These are phyloP conservation scores for Penicillium sclerotigenum DNA, from an alignment of 2,329 filamentous ascomycete species.

Conservation along the genomic window DNA sequence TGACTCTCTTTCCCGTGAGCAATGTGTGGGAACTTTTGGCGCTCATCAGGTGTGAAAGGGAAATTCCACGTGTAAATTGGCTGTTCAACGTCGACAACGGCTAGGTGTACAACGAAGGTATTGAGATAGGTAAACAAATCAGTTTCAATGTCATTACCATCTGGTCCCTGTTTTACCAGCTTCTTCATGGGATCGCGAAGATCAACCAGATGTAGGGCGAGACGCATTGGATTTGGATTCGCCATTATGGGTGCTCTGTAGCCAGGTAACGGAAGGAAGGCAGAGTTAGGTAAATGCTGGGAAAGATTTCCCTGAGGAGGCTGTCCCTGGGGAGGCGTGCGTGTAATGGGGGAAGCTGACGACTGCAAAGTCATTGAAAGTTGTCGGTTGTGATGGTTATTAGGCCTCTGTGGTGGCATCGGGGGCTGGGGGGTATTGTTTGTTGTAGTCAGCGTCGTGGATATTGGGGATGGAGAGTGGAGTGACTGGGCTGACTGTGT, in stretches of 20 bases:
- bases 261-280: slow-evolving; percentile 13
- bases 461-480: not conserved
- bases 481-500: not conserved
- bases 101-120: slow-evolving; percentile 32
- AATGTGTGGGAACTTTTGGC: slow-evolving; percentile 33
- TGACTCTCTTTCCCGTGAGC: slow-evolving; percentile 17
- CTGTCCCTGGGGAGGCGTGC: not conserved
- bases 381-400: not conserved
- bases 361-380: not conserved
- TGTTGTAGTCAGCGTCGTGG: not conserved
- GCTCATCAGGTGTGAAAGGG: slow-evolving; percentile 29
- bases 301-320: not conserved
- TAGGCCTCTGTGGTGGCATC: not conserved
- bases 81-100: slow-evolving; percentile 25
- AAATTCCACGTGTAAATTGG: slow-evolving; percentile 37
- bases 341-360: not conserved
- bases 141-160: slow-evolving; percentile 20
- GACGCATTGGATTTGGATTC: slow-evolving; percentile 14
- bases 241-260: slow-evolving; percentile 16
- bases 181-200: slow-evolving; percentile 53
- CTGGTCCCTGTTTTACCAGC: slow-evolving; percentile 23
- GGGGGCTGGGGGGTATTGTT: not conserved
- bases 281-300: not conserved
- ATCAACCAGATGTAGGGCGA: slow-evolving; percentile 55
- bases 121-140: slow-evolving; percentile 39